These are phyloP conservation scores for Hypsizygus ulmarius DNA, from an alignment of 1,284 basidiomycete species.

Conservation along the genomic window DNA sequence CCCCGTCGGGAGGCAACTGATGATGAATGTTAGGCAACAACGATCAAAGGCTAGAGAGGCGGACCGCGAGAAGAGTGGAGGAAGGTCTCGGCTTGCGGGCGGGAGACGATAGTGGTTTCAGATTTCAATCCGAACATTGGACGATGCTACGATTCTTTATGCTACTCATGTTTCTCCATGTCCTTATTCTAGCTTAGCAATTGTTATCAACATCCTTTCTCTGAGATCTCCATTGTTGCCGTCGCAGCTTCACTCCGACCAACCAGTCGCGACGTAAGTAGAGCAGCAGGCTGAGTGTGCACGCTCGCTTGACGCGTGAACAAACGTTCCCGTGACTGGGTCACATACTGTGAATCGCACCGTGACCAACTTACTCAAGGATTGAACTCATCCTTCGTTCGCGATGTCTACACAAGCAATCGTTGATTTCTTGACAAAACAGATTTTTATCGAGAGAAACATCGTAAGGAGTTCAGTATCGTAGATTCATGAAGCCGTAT, in stretches of 20 bases:
- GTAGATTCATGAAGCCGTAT: neutral
- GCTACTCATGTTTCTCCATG: constrained; percentile 2
- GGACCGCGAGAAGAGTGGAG: constrained; percentile 24
- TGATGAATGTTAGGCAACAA: constrained; percentile 59
- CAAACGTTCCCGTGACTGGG: constrained; percentile 8
- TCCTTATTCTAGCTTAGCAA: constrained; percentile 1
- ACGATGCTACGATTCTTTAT: constrained; percentile 5
- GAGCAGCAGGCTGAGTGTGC: too few species aligned
- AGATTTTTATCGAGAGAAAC: constrained; percentile 40
- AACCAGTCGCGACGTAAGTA: too few species aligned
- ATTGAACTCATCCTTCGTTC: neutral
- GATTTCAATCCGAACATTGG: neutral
- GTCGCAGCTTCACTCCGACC: too few species aligned
- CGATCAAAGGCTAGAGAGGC: constrained; percentile 45
- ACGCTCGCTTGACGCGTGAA: constrained; percentile 17
- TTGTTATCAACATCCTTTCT: constrained; percentile 7
- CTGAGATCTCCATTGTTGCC: too few species aligned
- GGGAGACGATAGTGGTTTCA: constrained; percentile 2
- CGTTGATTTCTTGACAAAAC: constrained; percentile 21
- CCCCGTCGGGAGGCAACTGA: constrained; percentile 61
- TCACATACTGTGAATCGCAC: neutral
- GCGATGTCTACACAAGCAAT: constrained; percentile 18
- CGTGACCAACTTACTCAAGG: neutral
- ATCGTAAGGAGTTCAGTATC: constrained; percentile 42
- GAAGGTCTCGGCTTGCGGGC: constrained; percentile 9